A percentile compares a stretch with the other conserved stretches of the same genome.
Evolutionary conservation across 2,329 filamentous ascomycete genomes (phyloP).

Genomic region (Ilyonectria robusta): DNA sequence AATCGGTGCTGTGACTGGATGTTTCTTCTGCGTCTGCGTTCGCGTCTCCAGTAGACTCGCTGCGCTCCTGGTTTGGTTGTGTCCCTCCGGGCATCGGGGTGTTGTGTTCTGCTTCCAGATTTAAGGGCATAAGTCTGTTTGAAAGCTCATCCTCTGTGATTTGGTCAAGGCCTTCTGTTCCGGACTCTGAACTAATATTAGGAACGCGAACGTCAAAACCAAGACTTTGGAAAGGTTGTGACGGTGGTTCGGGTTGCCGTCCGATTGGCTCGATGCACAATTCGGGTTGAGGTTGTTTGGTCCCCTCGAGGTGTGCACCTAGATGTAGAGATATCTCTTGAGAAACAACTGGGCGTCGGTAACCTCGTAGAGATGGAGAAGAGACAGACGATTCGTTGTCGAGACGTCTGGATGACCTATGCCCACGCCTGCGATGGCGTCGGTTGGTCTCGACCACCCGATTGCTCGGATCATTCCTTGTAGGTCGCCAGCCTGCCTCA

Average conservation of each 20-base stretch:
- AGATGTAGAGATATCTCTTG: no score
- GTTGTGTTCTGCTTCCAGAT: background rate
- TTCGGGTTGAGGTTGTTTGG: no score
- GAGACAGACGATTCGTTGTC: no score
- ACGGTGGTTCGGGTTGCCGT: no score
- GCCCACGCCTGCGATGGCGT: background rate
- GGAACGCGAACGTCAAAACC: no score
- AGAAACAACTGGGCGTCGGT: no score
- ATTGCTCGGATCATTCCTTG: background rate
- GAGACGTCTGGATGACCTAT: background rate
- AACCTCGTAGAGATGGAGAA: background rate
- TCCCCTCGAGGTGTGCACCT: no score
- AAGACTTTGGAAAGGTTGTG: no score
- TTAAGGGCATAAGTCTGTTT: background rate
- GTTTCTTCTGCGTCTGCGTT: background rate
- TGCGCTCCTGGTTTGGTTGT: background rate
- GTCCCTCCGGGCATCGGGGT: background rate
- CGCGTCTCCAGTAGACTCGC: background rate
- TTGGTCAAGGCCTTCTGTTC: background rate
- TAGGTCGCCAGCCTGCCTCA: slow-evolving; percentile 35
- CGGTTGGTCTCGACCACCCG: background rate
- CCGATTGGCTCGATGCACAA: no score
- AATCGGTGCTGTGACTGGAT: background rate
- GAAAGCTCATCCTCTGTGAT: background rate
- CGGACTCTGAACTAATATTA: no score